phyloP scores from a whole-genome alignment of 73 alveolate species.

The Paraurostyla sp. region DNA sequence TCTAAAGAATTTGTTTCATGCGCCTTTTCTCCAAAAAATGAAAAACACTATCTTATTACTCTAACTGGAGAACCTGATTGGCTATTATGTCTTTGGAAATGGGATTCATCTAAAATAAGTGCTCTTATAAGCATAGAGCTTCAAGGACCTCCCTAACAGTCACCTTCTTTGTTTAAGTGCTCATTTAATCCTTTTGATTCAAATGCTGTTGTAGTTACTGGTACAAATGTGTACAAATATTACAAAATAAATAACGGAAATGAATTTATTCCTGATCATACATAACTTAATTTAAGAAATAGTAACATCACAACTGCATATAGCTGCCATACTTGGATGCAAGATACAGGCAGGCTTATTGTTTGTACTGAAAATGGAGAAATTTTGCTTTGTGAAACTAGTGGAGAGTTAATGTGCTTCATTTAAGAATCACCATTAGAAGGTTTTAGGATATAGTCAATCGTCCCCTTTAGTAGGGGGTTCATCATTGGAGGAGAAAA shows the following conservation, averaged over 20 bases:
- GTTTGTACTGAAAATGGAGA: conserved; percentile 76
- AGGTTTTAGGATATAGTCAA: conserved; percentile 70
- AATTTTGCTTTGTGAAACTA: conserved; percentile 74
- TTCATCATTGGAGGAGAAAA: conserved; percentile 82
- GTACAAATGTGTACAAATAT: conserved; percentile 82
- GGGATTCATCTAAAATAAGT: conserved; percentile 81
- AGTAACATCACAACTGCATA: conserved; percentile 48
- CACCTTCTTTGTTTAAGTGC: conserved; percentile 68
- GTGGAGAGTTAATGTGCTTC: conserved; percentile 65
- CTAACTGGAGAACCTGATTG: conserved; percentile 93
- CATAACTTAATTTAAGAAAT: conserved; percentile 68
- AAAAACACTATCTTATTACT: conserved; percentile 80
- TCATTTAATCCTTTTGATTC: conserved; percentile 79
- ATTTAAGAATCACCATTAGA: conserved; percentile 74
- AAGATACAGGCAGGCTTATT: conserved; percentile 67
- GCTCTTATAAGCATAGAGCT: conserved; percentile 63
- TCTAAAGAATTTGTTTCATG: conserved; percentile 81
- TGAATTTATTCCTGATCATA: conserved; percentile 76
- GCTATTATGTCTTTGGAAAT: conserved; percentile 86
- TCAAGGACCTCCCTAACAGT: conserved; percentile 14
- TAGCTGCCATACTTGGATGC: conserved; percentile 78
- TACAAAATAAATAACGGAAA: conserved; percentile 72
- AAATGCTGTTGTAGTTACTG: conserved; percentile 78
- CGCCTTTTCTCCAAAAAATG: conserved; percentile 84
- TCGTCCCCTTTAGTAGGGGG: conserved; percentile 79